Base-by-base conservation (phyloP, 371 early-diverging fungal genomes). In the Zopfochytrium polystomum region DNA sequence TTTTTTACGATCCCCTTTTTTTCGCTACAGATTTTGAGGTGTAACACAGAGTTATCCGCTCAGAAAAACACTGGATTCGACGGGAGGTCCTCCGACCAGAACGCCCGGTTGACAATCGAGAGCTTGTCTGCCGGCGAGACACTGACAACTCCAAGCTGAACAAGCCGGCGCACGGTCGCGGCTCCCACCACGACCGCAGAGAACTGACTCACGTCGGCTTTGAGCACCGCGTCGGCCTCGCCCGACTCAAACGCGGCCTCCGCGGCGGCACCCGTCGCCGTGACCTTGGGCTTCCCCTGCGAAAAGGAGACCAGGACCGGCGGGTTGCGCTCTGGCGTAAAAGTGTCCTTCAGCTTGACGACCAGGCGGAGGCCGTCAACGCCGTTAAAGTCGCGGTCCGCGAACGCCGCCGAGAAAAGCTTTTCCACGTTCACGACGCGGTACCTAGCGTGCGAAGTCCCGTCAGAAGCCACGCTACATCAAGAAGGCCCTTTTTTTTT, bases 141-240 rank as follows among this genome's bases (percentile, higher is more conserved):
- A 49, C 3, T 34, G 31, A 56, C 63, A 15, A 32, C 33, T 33
- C 63, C 63, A 33, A 55, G 44, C 5, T 31, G 5, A 13, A 55
- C 34, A 33, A 62, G 22, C 3, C 29, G n/a, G 20, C 49, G 45
- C 27, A 55, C 13, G 3, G 49, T 32, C 6, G 55, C 51, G 0
- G 63, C 54, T 27, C 63, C 63, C 2, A 62, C 63, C 13, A 62
- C 56, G 5, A 62, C 26, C 1, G 63, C 31, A 9, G 63, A 46
- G 27, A 62, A 55, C 9, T 62, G 49, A 6, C 34, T 31, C 23
- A 62, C 38, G 4, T 30, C 26, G 7, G 55, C 30, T 4, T 55
- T 22, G 49, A 62, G 26, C 2, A 23, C 35, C 5, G 56, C 56
- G n/a, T 56, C 57, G 2, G 11, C 9, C n/a, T 25, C 48, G 5